Evolutionary conservation across 768 basidiomycete genomes (phyloP).

Genomic region (Rhodotorula babjevae): DNA sequence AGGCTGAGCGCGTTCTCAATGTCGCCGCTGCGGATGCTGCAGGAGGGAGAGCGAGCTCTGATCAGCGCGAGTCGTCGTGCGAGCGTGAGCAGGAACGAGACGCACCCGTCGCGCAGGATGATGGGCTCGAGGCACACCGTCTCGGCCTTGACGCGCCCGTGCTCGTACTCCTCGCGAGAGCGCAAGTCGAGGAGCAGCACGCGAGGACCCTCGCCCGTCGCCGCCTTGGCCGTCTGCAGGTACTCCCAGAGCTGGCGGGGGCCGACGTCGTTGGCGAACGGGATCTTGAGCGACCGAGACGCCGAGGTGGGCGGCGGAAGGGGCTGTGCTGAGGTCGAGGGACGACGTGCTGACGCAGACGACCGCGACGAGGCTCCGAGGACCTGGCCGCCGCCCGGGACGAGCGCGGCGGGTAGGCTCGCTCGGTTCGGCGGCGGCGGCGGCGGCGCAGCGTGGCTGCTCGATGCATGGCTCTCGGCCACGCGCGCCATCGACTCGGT

Average conservation of each 20-base stretch:
- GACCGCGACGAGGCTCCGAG: too few relatives aligned
- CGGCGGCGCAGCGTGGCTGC: neutral
- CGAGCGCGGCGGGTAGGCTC: neutral
- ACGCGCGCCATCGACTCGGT: constrained; percentile 11
- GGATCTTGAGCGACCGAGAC: constrained; percentile 7
- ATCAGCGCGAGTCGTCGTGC: neutral
- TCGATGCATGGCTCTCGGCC: neutral
- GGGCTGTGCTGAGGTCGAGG: neutral
- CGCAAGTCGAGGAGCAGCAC: constrained; percentile 79
- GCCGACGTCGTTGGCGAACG: constrained; percentile 18
- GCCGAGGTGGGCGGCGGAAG: constrained; percentile 9
- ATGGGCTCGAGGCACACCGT: constrained; percentile 85
- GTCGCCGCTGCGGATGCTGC: constrained; percentile 61
- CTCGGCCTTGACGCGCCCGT: constrained; percentile 62
- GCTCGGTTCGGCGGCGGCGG: neutral
- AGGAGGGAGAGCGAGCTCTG: neutral
- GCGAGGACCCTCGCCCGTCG: constrained; percentile 25
- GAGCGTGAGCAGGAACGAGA: constrained; percentile 17
- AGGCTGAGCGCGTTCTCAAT: constrained; percentile 72
- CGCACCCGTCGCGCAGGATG: constrained; percentile 64
- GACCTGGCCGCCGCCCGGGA: neutral
- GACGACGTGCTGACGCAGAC: neutral
- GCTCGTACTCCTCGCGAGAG: constrained; percentile 69
- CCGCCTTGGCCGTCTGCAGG: constrained; percentile 44
- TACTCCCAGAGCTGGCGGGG: constrained; percentile 24